phyloP scores from a whole-genome alignment of 108 stramenopile genomes.

The Skeletonema grethae region DNA sequence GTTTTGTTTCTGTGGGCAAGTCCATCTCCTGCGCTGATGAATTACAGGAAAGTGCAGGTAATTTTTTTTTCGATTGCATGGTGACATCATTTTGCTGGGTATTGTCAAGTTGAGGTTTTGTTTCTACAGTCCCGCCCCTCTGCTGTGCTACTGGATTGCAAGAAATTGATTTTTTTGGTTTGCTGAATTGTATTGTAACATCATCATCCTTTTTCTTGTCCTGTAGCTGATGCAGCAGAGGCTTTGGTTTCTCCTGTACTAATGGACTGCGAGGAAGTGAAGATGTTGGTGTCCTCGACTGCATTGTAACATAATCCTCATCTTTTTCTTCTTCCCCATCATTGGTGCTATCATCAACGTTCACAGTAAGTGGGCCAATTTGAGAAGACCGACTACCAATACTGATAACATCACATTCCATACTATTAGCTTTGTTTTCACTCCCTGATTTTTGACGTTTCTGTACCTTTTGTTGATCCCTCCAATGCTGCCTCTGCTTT shows the following conservation, averaged over 20 bases:
- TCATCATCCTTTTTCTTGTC: not conserved
- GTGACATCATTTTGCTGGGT: no score
- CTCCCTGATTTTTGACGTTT: not conserved
- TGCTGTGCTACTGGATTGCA: not conserved
- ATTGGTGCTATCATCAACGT: not conserved
- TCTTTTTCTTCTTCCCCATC: not conserved
- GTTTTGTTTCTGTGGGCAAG: not conserved
- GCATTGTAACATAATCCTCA: not conserved
- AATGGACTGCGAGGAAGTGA: not conserved
- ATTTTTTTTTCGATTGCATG: not conserved
- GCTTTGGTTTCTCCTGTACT: not conserved
- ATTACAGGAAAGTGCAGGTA: no score
- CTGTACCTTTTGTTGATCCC: not conserved
- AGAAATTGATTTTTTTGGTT: no score
- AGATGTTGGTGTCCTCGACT: not conserved
- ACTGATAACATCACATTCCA: not conserved
- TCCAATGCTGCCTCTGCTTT: conserved; percentile 8
- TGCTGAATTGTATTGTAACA: no score
- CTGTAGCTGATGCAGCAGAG: not conserved
- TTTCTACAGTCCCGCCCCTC: not conserved
- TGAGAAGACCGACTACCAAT: no score
- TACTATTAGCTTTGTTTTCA: not conserved
- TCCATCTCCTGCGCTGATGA: not conserved
- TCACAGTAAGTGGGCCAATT: no score
- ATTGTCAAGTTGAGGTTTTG: not conserved